phyloP scores from a whole-genome alignment of 805 yeast genomes.

The Starmera caribaea region DNA sequence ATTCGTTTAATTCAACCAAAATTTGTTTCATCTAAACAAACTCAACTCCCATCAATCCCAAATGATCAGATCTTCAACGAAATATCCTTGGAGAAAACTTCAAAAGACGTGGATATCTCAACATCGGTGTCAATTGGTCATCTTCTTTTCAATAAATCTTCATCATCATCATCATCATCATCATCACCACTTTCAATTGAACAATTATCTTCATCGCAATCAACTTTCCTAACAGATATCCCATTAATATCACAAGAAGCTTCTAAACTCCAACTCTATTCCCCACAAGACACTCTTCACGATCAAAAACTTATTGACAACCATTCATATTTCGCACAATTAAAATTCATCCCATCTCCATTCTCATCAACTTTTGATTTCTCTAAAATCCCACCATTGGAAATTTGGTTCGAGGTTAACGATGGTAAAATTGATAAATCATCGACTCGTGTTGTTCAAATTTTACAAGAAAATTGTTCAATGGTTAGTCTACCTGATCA shows the following conservation, averaged over 20 bases:
- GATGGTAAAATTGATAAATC: conserved; percentile 25
- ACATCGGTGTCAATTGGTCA: not conserved
- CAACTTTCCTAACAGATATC: too few relatives aligned
- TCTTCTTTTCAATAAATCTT: not conserved
- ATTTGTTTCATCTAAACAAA: not conserved
- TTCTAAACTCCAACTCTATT: not conserved
- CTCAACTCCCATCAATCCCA: not conserved
- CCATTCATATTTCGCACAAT: conserved; percentile 29
- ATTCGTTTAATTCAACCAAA: conserved; percentile 13
- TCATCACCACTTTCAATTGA: too few relatives aligned
- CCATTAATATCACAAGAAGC: too few relatives aligned
- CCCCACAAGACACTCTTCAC: conserved; percentile 17
- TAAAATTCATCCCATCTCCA: conserved; percentile 38
- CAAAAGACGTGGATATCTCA: not conserved
- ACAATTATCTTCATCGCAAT: too few relatives aligned
- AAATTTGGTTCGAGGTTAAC: conserved; percentile 41
- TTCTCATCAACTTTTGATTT: conserved; percentile 19
- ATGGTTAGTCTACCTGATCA: conserved; percentile 32
- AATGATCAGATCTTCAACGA: conserved; percentile 2
- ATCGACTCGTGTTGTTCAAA: conserved; percentile 32
- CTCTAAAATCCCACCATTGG: conserved; percentile 40
- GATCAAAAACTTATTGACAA: conserved; percentile 17
- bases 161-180: too few relatives aligned
- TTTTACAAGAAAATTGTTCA: conserved; percentile 34
- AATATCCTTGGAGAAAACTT: conserved; percentile 1